Evolutionary conservation across 2,329 filamentous ascomycete genomes (phyloP), one percentile per base, ranked within the genome.

Genomic region (Zelopaecilomyces penicillatus): DNA sequence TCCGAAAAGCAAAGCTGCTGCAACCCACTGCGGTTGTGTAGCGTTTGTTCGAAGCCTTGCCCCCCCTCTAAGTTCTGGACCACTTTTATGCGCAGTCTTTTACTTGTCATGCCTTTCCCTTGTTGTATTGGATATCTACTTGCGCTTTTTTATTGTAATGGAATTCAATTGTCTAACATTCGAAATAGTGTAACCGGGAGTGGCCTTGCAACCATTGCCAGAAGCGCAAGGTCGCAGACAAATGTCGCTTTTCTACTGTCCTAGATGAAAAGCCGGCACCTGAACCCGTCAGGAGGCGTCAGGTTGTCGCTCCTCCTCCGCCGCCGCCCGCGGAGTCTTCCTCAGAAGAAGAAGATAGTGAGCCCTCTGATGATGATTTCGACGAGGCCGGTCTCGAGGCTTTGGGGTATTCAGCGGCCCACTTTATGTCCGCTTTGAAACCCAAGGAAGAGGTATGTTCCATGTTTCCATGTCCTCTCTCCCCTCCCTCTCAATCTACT

Each of bases 161-260:
- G 19, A 19, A 19, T 19, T 19, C 19, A 34, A 11, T 5, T 33
- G 9, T 27, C 32, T 40, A 45, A 41, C 26, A 33, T 31, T 6
- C 10, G n/a, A 5, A 3, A 19, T 37, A 67, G 65, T 67, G 65
- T 54, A 64, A 64, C 45, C 62, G 64, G 30, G 58, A 65, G 42
- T 67, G 64, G 63, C 65, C 65, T 6, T 67, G 65, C 44, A 62
- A 61, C 41, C 64, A 66, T 44, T 67, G 65, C 45, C 61, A 63
- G 46, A 65, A 65, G 45, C 63, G 65, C 49, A 65, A 66, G 44
- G 62, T 66, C 29, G 57, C 60, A 37, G 57, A 64, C 45, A 59
- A 60, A 49, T 67, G 65, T 44, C 55, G 55, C 35, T 67, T 66
- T 29, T 37, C 29, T n/a, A 40, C 43, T 4, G 31, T 46, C 19